Evolutionary conservation across 1,284 basidiomycete species (phyloP).

Genomic region (Ceratobasidium theobromae): DNA sequence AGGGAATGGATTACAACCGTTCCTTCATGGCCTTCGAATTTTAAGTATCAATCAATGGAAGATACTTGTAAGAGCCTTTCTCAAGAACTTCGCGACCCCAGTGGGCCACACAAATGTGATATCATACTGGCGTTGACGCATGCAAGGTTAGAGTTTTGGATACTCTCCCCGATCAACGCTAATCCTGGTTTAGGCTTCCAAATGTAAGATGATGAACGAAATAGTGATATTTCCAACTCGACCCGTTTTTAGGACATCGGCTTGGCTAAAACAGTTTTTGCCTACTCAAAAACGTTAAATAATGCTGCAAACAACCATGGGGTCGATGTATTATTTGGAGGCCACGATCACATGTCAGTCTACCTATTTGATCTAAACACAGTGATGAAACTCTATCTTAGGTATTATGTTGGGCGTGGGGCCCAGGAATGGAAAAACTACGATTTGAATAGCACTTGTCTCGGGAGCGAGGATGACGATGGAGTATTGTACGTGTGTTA

Average conservation of each 20-base stretch:
- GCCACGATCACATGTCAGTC: conserved; percentile 79
- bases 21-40: conserved; percentile 75
- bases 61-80: conserved; percentile 69
- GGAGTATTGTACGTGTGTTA: conserved; percentile 58
- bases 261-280: conserved; percentile 59
- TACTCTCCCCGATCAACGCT: background rate
- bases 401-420: conserved; percentile 74
- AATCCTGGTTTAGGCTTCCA: conserved; percentile 49
- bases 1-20: conserved; percentile 88
- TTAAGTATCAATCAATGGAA: conserved; percentile 68
- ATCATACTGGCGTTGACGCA: conserved; percentile 83
- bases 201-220: conserved; percentile 50
- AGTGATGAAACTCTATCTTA: background rate
- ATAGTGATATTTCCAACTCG: background rate
- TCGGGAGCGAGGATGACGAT: conserved; percentile 74
- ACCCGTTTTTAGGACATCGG: conserved; percentile 61
- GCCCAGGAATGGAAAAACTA: conserved; percentile 72
- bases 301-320: conserved; percentile 61
- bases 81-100: conserved; percentile 66
- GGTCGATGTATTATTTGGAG: conserved; percentile 82
- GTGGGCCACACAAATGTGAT: conserved; percentile 69
- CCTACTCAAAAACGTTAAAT: conserved; percentile 54
- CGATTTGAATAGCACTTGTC: conserved; percentile 54
- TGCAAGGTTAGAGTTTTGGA: conserved; percentile 50
- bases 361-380: background rate